Percentiles rank a stretch among this genome's conserved stretches.
Conservation (phyloP, 164 flowering plant genomes). For the Vitis rupestris region DNA sequence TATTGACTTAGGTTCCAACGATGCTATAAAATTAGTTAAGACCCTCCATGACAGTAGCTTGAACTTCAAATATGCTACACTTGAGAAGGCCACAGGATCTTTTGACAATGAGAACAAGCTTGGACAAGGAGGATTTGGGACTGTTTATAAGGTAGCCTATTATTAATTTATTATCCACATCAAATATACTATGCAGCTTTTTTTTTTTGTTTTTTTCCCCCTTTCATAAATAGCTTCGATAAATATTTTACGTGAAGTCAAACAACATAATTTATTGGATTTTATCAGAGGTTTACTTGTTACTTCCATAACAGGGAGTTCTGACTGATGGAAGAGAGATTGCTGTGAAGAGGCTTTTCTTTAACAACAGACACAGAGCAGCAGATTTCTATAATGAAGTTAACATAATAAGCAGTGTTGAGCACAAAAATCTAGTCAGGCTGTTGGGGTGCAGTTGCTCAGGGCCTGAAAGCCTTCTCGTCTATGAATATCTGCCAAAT, state of each 20-base stretch:
- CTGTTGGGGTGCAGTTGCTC: constrained; percentile 73
- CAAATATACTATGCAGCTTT: too few species aligned
- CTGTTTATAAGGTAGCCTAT: constrained; percentile 65
- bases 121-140: constrained; percentile 81
- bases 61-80: constrained; percentile 57
- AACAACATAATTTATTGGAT: neutral
- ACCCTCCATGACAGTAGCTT: constrained; percentile 66
- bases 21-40: constrained; percentile 52
- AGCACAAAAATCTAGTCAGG: constrained; percentile 73
- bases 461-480: constrained; percentile 80
- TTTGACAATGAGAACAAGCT: constrained; percentile 57
- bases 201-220: neutral
- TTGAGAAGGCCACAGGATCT: constrained; percentile 55
- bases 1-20: constrained; percentile 45
- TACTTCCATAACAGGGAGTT: constrained; percentile 46
- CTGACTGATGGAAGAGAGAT: constrained; percentile 77
- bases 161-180: neutral
- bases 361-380: constrained; percentile 67
- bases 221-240: neutral
- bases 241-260: too few species aligned
- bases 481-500: constrained; percentile 63
- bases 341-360: constrained; percentile 79
- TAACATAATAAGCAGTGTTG: constrained; percentile 61
- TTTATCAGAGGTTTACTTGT: neutral
- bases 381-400: constrained; percentile 81